Evolutionary conservation across 768 basidiomycete genomes (phyloP).

Genomic region (Lentinula boryana): DNA sequence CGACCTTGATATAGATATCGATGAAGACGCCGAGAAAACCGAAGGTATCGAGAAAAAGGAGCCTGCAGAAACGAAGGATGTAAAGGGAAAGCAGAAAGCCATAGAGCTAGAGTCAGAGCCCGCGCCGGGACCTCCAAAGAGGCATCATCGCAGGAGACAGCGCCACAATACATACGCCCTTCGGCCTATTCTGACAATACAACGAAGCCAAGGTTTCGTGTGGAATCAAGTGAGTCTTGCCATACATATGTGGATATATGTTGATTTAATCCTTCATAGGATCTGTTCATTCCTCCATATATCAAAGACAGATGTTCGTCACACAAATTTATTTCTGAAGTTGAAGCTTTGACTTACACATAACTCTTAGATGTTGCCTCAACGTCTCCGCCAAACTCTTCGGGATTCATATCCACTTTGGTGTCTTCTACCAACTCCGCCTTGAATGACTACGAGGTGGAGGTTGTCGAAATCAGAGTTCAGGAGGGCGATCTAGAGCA

Average conservation of each 20-base stretch:
- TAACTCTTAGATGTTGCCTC: conserved; percentile 63
- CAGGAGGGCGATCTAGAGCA: conserved; percentile 71
- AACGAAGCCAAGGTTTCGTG: conserved; percentile 82
- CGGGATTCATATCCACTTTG: conserved; percentile 61
- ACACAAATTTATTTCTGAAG: conserved; percentile 14
- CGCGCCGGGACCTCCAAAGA: conserved; percentile 38
- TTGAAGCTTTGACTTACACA: conserved; percentile 5
- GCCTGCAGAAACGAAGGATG: conserved; percentile 43
- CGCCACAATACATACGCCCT: conserved; percentile 49
- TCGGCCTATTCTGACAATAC: conserved; percentile 81
- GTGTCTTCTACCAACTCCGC: conserved; percentile 62
- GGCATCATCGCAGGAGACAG: conserved; percentile 47
- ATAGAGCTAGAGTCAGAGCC: conserved; percentile 65
- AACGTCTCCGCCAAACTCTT: conserved; percentile 71
- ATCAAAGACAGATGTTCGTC: conserved; percentile 86
- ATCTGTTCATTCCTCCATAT: conserved; percentile 82
- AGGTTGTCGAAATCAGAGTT: conserved; percentile 85
- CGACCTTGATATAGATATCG: conserved; percentile 51
- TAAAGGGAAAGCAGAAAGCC: conserved; percentile 79
- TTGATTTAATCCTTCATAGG: conserved; percentile 33
- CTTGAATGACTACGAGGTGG: conserved; percentile 73
- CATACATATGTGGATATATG: neutral
- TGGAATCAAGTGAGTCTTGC: conserved; percentile 78
- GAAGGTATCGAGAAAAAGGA: conserved; percentile 38
- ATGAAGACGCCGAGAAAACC: conserved; percentile 38